Evolutionary conservation across 805 yeast species (phyloP), one percentile per base, ranked within the genome.

Genomic region (Torulaspora maleeae): DNA sequence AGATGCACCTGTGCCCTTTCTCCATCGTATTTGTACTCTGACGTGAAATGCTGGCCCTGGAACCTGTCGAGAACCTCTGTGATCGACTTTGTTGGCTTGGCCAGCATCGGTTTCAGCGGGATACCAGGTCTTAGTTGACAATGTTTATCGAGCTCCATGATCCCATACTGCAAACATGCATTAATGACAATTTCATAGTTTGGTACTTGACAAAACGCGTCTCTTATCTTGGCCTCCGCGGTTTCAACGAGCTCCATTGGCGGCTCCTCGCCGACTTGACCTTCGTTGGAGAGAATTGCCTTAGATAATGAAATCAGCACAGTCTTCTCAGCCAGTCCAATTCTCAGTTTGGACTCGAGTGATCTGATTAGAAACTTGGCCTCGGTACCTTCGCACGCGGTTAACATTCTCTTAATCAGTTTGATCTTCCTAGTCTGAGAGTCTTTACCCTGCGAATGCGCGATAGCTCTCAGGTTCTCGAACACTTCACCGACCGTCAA

Each of bases 1-100:
- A 83, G 65, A 65, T 93, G 99, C 9, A 93, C 83, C 63, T 93
- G 99, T 0, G 98, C 98, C 56, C 99, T 77, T 68, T 93, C 99
- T 36, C 99, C 99, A 63, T 93, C 99, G 59, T 93, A 93, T 60
- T 93, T 93, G 68, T 90, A 93, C 63, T 93, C 99, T 64, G 97
- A 91, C 0, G 97, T 90, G 60, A 93, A 93, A 47, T 78, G 78
- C 54, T 82, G 83, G 37, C 82, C 88, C 52, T 84, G 85, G 62
- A 93, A 90, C 45, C 95, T 73, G 62, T 93, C 96, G 49, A 93
- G 73, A 1, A 93, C 86, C 61, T 93, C 99, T n/a, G 85, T 78
- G 28, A 93, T 82, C 1, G 96, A 78, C 60, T 93, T 91, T 0
- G 98, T 91, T 2, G 99, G 99, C 61, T 91, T 93, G 5, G 99